These are phyloP conservation scores for Cryptococcus sp. DNA, from an alignment of 1,284 basidiomycete genomes.

Conservation along the genomic window DNA sequence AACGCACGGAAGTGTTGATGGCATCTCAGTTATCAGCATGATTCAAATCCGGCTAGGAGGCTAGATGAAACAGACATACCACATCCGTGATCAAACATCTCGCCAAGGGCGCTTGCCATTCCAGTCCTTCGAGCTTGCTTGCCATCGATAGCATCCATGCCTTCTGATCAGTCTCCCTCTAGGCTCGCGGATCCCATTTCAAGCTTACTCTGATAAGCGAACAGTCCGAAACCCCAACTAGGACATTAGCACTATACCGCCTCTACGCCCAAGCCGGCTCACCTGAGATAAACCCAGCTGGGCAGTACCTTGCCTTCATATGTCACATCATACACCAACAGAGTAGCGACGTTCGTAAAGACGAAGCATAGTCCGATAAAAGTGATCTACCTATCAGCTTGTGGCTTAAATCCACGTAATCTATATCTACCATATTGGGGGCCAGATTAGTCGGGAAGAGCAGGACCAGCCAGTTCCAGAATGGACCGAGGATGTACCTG, in stretches of 20 bases:
- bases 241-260: not conserved
- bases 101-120: conserved; percentile 92
- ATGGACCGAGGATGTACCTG: conserved; percentile 67
- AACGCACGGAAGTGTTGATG: conserved; percentile 80
- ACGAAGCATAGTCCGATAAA: conserved; percentile 78
- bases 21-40: conserved; percentile 55
- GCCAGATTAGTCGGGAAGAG: conserved; percentile 83
- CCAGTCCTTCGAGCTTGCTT: conserved; percentile 93
- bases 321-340: conserved; percentile 74
- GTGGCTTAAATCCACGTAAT: not conserved
- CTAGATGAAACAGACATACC: conserved; percentile 22
- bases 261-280: conserved; percentile 33
- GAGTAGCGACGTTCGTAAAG: conserved; percentile 73
- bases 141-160: conserved; percentile 55
- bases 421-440: conserved; percentile 75
- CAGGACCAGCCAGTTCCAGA: conserved; percentile 92
- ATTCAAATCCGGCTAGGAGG: too few species aligned
- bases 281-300: conserved; percentile 82
- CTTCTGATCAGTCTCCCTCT: too few species aligned
- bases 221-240: conserved; percentile 85
- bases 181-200: not conserved
- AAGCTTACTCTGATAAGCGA: conserved; percentile 86
- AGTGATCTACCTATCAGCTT: conserved; percentile 59
- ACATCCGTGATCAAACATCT: conserved; percentile 82
- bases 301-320: conserved; percentile 67